These are phyloP conservation scores for Microglena sp. DNA, from an alignment of 139 green algal species.

Conservation along the genomic window DNA sequence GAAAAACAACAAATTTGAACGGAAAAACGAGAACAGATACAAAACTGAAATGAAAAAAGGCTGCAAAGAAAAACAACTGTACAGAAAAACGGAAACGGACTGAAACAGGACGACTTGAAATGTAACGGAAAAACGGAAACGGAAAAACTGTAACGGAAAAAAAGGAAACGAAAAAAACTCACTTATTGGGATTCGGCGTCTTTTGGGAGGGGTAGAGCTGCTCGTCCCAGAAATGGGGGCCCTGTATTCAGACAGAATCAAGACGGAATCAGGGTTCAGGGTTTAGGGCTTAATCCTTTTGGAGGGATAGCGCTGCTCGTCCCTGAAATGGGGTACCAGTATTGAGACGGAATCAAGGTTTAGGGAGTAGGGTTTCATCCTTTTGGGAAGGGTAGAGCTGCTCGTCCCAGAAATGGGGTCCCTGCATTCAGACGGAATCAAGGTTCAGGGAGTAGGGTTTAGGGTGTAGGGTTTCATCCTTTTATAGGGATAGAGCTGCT, in stretches of 20 bases:
- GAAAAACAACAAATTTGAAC: too few relatives aligned
- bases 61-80: too few relatives aligned
- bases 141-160: too few relatives aligned
- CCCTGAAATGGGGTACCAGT: not conserved
- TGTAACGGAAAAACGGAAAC: too few relatives aligned
- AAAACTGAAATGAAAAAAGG: too few relatives aligned
- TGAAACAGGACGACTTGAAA: too few relatives aligned
- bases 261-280: not conserved
- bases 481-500: constrained; percentile 20
- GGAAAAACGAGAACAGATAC: too few relatives aligned
- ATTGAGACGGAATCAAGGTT: not conserved
- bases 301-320: not conserved
- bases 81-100: too few relatives aligned
- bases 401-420: constrained; percentile 54
- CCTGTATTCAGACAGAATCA: constrained; percentile 4
- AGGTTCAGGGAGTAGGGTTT: too few relatives aligned
- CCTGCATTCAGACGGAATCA: not conserved
- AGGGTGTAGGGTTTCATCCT: too few relatives aligned
- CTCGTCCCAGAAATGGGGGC: constrained; percentile 53
- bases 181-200: too few relatives aligned
- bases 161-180: too few relatives aligned
- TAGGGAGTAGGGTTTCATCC: not conserved
- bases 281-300: not conserved
- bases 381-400: constrained; percentile 1
- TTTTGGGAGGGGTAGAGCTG: constrained; percentile 7